A percentile compares a stretch with the other conserved stretches of the same genome.
Evolutionary conservation across 768 basidiomycete species (phyloP).

Genomic region (Psilocybe cubensis): DNA sequence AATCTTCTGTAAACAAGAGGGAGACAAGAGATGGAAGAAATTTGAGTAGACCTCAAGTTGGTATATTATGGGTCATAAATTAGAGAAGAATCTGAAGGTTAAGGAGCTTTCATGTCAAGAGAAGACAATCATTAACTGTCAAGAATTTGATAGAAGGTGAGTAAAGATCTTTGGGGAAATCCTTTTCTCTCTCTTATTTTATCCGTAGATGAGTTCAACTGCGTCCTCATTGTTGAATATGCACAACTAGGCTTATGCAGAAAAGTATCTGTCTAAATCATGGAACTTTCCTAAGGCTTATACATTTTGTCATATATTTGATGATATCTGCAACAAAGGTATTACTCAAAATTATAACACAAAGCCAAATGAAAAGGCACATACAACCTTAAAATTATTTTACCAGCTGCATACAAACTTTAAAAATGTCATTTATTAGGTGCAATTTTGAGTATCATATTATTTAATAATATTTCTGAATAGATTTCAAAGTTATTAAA

Average conservation of each 20-base stretch:
- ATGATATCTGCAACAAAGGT: conserved; percentile 35
- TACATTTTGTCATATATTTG: conserved; percentile 31
- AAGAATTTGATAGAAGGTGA: not conserved
- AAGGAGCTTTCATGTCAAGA: no score
- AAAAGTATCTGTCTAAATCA: conserved; percentile 14
- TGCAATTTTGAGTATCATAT: conserved; percentile 4
- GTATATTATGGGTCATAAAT: no score
- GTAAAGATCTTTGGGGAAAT: not conserved
- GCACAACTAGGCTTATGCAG: not conserved
- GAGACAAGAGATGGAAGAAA: no score
- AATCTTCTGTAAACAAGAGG: no score
- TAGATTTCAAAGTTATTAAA: not conserved
- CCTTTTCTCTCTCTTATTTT: not conserved
- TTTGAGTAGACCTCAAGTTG: no score
- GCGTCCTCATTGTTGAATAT: not conserved
- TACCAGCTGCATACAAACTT: conserved; percentile 34
- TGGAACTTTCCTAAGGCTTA: conserved; percentile 42
- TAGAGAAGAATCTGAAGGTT: no score
- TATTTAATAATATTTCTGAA: not conserved
- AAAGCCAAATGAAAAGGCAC: conserved; percentile 31
- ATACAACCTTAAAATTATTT: conserved; percentile 27
- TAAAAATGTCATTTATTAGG: conserved; percentile 34
- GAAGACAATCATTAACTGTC: not conserved
- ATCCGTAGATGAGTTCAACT: not conserved
- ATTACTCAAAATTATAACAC: conserved; percentile 32